Conservation (phyloP, 768 basidiomycete genomes). For the Auriculariales sp. region DNA sequence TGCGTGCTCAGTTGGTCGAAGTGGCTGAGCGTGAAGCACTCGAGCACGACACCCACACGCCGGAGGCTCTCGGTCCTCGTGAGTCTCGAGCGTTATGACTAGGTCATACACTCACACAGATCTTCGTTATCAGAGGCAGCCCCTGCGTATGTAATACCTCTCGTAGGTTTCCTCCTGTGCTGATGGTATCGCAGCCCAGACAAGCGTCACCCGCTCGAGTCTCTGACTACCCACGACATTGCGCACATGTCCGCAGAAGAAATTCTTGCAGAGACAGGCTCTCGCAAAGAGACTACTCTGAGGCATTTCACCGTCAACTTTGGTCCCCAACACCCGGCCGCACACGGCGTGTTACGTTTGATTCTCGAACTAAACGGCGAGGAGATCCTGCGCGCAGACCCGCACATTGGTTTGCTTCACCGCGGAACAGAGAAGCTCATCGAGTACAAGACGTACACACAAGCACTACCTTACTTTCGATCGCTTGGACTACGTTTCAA, state of each 20-base stretch:
- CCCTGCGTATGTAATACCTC: no score
- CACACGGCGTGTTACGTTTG: constrained; percentile 94
- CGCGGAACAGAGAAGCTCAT: constrained; percentile 98
- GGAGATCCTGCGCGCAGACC: constrained; percentile 78
- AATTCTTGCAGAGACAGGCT: constrained; percentile 61
- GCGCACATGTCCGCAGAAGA: constrained; percentile 68
- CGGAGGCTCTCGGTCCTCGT: no score
- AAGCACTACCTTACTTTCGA: constrained; percentile 98
- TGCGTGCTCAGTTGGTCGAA: no score
- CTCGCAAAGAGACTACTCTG: constrained; percentile 62
- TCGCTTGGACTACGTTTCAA: constrained; percentile 96
- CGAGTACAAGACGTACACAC: constrained; percentile 96
- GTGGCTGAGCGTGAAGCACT: no score
- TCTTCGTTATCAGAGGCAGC: no score
- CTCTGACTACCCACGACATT: constrained; percentile 71
- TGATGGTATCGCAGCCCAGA: background rate
- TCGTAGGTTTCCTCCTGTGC: no score
- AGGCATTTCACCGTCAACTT: constrained; percentile 98
- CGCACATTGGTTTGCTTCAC: constrained; percentile 94
- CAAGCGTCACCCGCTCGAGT: constrained; percentile 20
- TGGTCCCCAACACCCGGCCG: constrained; percentile 98
- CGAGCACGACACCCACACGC: no score
- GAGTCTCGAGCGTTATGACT: no score
- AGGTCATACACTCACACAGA: no score
- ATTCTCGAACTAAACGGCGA: constrained; percentile 97